Evolutionary conservation across 495 filamentous ascomycete species (phyloP).

Genomic region (Delitschia confertaspora): DNA sequence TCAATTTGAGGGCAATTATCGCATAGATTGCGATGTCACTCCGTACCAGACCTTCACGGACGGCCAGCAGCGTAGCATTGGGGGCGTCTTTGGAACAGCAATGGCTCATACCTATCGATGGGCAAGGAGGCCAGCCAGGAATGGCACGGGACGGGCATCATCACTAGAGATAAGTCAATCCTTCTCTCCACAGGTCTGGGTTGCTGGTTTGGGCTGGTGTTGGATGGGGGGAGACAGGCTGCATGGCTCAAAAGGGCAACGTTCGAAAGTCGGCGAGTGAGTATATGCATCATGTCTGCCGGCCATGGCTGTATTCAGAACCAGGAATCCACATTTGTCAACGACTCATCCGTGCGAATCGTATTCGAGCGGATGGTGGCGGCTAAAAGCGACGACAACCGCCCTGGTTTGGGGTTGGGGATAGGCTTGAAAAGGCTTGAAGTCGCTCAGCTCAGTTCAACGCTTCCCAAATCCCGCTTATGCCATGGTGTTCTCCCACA

Average conservation of each 20-base stretch:
- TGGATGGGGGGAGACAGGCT: too few relatives aligned
- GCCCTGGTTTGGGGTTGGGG: too few relatives aligned
- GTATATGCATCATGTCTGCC: background rate
- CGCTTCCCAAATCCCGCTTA: too few relatives aligned
- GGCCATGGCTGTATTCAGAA: slow-evolving; percentile 10
- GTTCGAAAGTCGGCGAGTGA: too few relatives aligned
- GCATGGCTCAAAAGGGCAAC: too few relatives aligned
- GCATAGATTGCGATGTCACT: slow-evolving; percentile 23
- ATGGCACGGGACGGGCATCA: background rate
- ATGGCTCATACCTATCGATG: background rate
- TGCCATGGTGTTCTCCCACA: too few relatives aligned
- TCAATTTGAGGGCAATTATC: slow-evolving; percentile 24
- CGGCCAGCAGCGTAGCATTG: slow-evolving; percentile 17
- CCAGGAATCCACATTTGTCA: slow-evolving; percentile 19
- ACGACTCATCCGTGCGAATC: slow-evolving; percentile 6
- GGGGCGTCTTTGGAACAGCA: background rate
- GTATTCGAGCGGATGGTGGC: slow-evolving; percentile 8
- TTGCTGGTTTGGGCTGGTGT: too few relatives aligned
- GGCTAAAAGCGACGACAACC: slow-evolving; percentile 15
- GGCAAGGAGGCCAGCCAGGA: background rate
- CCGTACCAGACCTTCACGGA: background rate
- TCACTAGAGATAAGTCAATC: background rate
- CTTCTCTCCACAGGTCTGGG: too few relatives aligned
- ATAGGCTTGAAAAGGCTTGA: too few relatives aligned
- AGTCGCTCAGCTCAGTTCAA: too few relatives aligned